Evolutionary conservation across 352 stramenopile species (phyloP), one percentile per base, ranked within the genome.

Genomic region (Pythium aristosporum): DNA sequence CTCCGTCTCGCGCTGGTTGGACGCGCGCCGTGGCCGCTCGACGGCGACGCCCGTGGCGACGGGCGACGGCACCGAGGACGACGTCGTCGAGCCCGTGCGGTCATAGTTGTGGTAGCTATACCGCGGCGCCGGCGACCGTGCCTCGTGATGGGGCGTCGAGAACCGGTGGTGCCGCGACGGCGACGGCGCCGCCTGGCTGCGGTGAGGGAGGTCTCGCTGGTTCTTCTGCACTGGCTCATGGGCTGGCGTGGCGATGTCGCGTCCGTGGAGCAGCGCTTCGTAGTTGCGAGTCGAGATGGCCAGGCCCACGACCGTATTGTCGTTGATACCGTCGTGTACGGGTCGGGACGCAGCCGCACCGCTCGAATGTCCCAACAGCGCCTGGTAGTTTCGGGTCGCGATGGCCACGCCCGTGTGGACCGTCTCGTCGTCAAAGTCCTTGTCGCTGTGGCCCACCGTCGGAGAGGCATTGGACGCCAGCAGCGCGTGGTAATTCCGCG

Each of bases 201-300:
- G 5, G 39, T 46, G 39, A 3, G 8, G 34, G 44, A 30, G n/a
- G 2, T 25, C 21, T 8, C 21, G n/a, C 44, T 50, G 47, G 47
- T 53, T 53, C 20, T 63, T 6, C 15, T 39, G 11, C 11, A 15
- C 8, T 39, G 34, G 34, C 11, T 10, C 34, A 13, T 39, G 34
- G 34, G 34, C 11, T 1, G 34, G 34, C 34, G 34, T 10, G 34
- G 3, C 34, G 11, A 39, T 39, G 34, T 8, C 6, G 34, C 34
- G 34, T 39, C 34, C 42, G 12, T 52, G 36, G 25, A 63, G 9
- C 37, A 71, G 30, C 46, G 59, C 65, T 52, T 60, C 39, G 63
- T 79, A 79, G 60, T 81, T 81, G 65, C 71, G 55, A 55, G 71
- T 77, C 28, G 73, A 65, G 11, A 81, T 46, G 1, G 71, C 64